phyloP scores from a whole-genome alignment of 441 rosid species.

The Melianthus villosus region DNA sequence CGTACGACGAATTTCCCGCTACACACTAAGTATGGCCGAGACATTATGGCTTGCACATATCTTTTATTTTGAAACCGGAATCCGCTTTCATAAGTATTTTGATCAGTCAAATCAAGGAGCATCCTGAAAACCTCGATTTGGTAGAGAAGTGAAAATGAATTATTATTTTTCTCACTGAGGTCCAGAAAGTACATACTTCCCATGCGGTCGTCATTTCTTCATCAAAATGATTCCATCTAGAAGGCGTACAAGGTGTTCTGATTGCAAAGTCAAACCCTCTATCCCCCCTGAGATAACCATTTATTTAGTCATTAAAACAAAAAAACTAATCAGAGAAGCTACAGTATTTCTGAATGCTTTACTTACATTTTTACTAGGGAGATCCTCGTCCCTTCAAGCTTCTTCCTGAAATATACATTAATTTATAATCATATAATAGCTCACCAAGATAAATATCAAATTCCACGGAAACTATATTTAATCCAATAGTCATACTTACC shows the following conservation, averaged over 20 bases:
- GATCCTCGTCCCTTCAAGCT: conserved; percentile 92
- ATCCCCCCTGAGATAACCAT: conserved; percentile 36
- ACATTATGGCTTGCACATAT: too few species aligned
- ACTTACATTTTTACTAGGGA: conserved; percentile 50
- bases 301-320: neutral
- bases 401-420: conserved; percentile 91
- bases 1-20: too few species aligned
- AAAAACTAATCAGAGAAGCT: conserved; percentile 4
- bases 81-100: too few species aligned
- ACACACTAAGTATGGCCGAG: too few species aligned
- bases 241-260: conserved; percentile 88
- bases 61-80: too few species aligned
- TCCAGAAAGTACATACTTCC: conserved; percentile 52
- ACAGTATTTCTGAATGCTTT: conserved; percentile 1
- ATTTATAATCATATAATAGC: too few species aligned
- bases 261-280: conserved; percentile 74
- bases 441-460: too few species aligned
- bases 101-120: neutral
- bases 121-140: neutral
- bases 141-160: neutral
- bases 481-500: conserved; percentile 27
- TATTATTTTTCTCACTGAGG: too few species aligned
- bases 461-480: too few species aligned
- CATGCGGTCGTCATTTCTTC: conserved; percentile 80
- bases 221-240: conserved; percentile 88